phyloP scores from a whole-genome alignment of 495 filamentous ascomycete genomes.

The Aspergillus carlsbadensis region DNA sequence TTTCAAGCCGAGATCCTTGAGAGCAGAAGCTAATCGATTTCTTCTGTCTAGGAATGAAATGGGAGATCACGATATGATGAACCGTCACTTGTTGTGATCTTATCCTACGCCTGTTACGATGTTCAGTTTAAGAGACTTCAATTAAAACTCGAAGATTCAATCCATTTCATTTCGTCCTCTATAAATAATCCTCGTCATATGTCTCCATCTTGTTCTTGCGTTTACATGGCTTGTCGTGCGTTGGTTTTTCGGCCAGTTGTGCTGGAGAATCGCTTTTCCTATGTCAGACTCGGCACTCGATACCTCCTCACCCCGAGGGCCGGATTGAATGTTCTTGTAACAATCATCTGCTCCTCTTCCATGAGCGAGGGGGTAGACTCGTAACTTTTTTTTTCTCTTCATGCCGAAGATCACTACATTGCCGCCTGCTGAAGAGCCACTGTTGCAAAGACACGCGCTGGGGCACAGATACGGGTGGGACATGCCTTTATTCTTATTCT shows the following conservation, averaged over 20 bases:
- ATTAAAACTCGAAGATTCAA: conserved; percentile 18
- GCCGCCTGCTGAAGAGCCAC: conserved; percentile 86
- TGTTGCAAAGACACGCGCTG: conserved; percentile 65
- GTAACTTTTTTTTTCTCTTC: conserved; percentile 11
- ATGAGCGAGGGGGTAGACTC: conserved; percentile 46
- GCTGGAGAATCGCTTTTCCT: no score
- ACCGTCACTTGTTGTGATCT: not conserved
- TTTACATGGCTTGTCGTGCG: not conserved
- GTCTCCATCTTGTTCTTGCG: not conserved
- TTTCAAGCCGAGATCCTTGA: not conserved
- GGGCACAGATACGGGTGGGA: conserved; percentile 97
- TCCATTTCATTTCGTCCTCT: conserved; percentile 6
- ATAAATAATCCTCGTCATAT: conserved; percentile 4
- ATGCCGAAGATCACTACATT: conserved; percentile 41
- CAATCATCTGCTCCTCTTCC: conserved; percentile 27
- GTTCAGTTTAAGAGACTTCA: conserved; percentile 10
- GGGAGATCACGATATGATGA: conserved; percentile 14
- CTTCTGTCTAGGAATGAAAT: conserved; percentile 11
- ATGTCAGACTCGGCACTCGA: conserved; percentile 34
- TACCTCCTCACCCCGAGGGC: conserved; percentile 39
- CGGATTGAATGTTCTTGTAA: conserved; percentile 20
- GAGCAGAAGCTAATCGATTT: not conserved
- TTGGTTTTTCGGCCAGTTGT: no score
- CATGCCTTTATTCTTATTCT: conserved; percentile 38
- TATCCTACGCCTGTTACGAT: conserved; percentile 12